Evolutionary conservation across 2,329 filamentous ascomycete species (phyloP).

Genomic region (Periconia sp.): DNA sequence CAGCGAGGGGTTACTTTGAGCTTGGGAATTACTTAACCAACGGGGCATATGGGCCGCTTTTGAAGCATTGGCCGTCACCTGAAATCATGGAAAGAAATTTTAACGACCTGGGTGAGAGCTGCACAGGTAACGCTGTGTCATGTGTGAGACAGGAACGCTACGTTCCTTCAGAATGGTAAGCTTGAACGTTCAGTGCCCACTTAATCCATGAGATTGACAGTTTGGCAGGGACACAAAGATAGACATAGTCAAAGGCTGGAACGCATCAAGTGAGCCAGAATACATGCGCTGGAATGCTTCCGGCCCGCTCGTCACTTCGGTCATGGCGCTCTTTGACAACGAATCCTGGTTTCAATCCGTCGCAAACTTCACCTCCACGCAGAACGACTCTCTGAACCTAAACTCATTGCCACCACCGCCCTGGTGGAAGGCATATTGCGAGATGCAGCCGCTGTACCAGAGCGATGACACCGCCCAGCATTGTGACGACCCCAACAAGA

Average conservation of each 20-base stretch:
- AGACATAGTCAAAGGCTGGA: neutral
- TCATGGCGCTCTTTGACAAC: neutral
- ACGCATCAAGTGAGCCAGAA: neutral
- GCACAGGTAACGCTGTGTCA: neutral
- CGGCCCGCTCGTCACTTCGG: neutral
- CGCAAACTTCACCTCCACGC: neutral
- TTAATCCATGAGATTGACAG: neutral
- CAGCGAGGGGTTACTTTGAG: conserved; percentile 20
- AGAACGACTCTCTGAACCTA: neutral
- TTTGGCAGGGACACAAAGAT: neutral
- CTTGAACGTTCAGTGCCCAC: neutral
- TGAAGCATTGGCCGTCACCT: conserved; percentile 10
- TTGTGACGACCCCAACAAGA: neutral
- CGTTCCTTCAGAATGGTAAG: neutral
- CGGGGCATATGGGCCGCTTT: conserved; percentile 3
- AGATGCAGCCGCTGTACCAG: neutral
- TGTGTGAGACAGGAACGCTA: neutral
- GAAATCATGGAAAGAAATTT: neutral
- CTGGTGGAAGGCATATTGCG: conserved; percentile 1
- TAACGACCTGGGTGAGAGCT: neutral
- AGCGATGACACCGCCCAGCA: neutral
- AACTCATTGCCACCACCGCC: neutral
- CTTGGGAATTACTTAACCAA: conserved; percentile 2
- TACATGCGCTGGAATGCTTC: neutral
- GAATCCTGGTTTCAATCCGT: neutral